Base-by-base conservation (phyloP, 495 filamentous ascomycete genomes). In the Hypoxylon crocopeplum region DNA sequence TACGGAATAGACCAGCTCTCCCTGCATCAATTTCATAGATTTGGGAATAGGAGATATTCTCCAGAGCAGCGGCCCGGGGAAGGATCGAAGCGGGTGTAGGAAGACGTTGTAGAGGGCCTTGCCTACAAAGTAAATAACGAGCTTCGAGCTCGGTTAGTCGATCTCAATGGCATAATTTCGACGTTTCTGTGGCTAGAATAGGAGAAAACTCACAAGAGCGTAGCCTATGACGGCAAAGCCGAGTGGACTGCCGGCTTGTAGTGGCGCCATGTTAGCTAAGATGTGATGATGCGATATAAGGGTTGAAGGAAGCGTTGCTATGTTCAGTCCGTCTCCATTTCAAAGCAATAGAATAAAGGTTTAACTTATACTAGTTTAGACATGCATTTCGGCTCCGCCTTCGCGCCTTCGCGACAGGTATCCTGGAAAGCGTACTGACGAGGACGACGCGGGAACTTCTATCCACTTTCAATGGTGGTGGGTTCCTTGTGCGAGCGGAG, bases 71-170 rank as follows among this genome's bases (percentile, higher is more conserved):
- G 79, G 78, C 1, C 79, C 79, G 1, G 78, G 78, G 40, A 69
- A 79, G 7, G 67, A 72, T 24, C 69, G 38, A 1, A 81, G 59
- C 1, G 78, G 77, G 38, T 80, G 77, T 6, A 79, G 66, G 47
- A 67, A 77, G 30, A 74, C 15, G 54, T 73, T 75, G 37, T 76
- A 78, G n/a, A 77, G 46, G 5, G 44, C 32, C 8, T 21, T 21
- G 2, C 52, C 44, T 17, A 53, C 22, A 34, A 62, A 8, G 27
- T 39, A 45, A 5, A 51, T 29, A 2, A 46, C 22, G 4, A 22
- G 13, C 66, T 68, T 50, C 16, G 13, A 16, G 19, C 13, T 0
- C 2, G 7, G 36, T 59, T 30, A 55, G 61, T 36, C 29, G 1
- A 32, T n/a, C n/a, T n/a, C n/a, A n/a, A 27, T 29, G 1, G 10